Evolutionary conservation across 1,284 basidiomycete genomes (phyloP).

Genomic region (Apiotrichum gamsii): DNA sequence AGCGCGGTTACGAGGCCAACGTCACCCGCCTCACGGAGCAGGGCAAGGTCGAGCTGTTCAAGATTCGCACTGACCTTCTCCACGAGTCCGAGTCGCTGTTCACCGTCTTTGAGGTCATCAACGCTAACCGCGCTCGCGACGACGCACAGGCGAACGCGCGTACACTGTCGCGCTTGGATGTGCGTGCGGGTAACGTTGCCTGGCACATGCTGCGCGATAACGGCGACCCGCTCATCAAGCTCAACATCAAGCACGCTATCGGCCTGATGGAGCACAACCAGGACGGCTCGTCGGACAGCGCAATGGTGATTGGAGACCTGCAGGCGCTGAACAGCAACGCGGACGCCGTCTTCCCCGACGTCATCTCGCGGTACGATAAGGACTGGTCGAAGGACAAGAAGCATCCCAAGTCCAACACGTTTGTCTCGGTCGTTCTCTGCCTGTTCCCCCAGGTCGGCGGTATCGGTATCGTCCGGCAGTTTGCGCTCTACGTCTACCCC

Average conservation of each 20-base stretch:
- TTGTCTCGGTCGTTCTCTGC: slow-evolving; percentile 54
- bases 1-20: slow-evolving; percentile 56
- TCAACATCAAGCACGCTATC: slow-evolving; percentile 71
- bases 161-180: slow-evolving; percentile 73
- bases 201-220: slow-evolving; percentile 84
- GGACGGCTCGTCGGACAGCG: slow-evolving; percentile 80
- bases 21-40: slow-evolving; percentile 52
- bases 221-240: slow-evolving; percentile 71
- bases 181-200: slow-evolving; percentile 78
- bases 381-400: slow-evolving; percentile 48
- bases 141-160: slow-evolving; percentile 64
- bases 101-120: slow-evolving; percentile 81
- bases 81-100: slow-evolving; percentile 73
- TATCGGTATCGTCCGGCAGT: slow-evolving; percentile 81
- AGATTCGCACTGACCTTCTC: slow-evolving; percentile 65
- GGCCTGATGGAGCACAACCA: slow-evolving; percentile 82
- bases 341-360: slow-evolving; percentile 80
- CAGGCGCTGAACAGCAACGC: slow-evolving; percentile 79
- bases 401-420: slow-evolving; percentile 29
- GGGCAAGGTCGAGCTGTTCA: slow-evolving; percentile 55
- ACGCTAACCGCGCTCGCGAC: slow-evolving; percentile 63
- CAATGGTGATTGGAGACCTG: slow-evolving; percentile 68
- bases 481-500: slow-evolving; percentile 77
- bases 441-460: slow-evolving; percentile 86
- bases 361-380: slow-evolving; percentile 61